phyloP scores from a whole-genome alignment of 805 yeast species.

The Wickerhamiella dianesei region DNA sequence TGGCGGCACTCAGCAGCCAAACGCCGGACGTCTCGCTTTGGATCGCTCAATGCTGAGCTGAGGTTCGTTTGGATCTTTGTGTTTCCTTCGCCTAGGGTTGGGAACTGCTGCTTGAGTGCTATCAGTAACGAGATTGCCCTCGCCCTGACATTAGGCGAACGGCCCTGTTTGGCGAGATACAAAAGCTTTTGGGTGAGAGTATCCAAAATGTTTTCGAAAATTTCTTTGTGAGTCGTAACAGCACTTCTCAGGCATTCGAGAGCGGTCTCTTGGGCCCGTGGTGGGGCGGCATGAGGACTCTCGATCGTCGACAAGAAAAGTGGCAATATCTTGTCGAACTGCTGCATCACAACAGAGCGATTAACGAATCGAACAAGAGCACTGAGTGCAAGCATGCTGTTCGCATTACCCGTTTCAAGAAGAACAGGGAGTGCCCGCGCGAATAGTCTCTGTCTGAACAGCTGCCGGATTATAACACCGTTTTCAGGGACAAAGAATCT shows the following conservation, averaged over 20 bases:
- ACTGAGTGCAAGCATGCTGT: slow-evolving; percentile 54
- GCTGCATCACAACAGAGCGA: slow-evolving; percentile 46
- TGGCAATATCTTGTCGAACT: slow-evolving; percentile 53
- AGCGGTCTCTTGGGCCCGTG: slow-evolving; percentile 24
- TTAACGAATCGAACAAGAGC: slow-evolving; percentile 53
- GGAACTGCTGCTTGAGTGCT: slow-evolving; percentile 5
- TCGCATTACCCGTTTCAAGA: slow-evolving; percentile 34
- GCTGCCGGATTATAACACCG: slow-evolving; percentile 45
- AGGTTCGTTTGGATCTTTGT: slow-evolving; percentile 34
- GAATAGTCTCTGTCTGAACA: slow-evolving; percentile 75
- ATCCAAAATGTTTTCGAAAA: not conserved
- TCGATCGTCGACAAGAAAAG: slow-evolving; percentile 52
- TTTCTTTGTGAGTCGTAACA: not conserved
- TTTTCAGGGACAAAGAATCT: slow-evolving; percentile 41
- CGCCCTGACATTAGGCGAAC: slow-evolving; percentile 1
- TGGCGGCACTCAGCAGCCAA: slow-evolving; percentile 73
- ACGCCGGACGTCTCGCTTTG: slow-evolving; percentile 59
- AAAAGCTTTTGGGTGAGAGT: slow-evolving; percentile 5
- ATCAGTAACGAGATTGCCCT: slow-evolving; percentile 6
- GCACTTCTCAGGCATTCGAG: not conserved
- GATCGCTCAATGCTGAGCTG: slow-evolving; percentile 51
- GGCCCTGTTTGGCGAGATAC: not conserved
- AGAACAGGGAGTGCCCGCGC: slow-evolving; percentile 44
- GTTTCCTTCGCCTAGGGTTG: not conserved
- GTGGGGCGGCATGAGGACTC: slow-evolving; percentile 5